Percentiles rank a stretch among this genome's conserved stretches.
Evolutionary conservation across 306 rosid species (phyloP).

Genomic region (Cucurbita maxima): DNA sequence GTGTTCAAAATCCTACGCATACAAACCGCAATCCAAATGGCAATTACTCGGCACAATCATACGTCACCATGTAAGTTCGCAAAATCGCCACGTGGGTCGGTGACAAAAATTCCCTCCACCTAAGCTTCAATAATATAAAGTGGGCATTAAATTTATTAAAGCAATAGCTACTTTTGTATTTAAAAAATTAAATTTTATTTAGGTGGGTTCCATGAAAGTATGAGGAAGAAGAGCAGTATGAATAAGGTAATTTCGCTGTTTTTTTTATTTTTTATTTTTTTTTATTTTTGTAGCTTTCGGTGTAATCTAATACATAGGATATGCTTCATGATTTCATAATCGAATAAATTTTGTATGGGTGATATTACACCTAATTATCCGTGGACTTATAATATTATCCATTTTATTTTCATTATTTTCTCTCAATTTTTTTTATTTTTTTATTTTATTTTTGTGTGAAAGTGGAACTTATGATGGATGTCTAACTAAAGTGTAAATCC

Average conservation of each 20-base stretch:
- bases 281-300: neutral
- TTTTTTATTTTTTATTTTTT: neutral
- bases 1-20: neutral
- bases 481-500: neutral
- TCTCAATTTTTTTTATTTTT: neutral
- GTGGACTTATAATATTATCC: neutral
- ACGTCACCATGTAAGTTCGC: neutral
- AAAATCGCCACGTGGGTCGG: neutral
- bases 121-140: neutral
- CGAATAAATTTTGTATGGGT: neutral
- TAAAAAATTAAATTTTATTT: neutral
- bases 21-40: neutral
- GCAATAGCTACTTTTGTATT: neutral
- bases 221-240: neutral
- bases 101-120: neutral
- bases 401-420: neutral
- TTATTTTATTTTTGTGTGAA: no score
- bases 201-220: neutral
- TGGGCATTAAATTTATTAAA: neutral
- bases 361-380: neutral
- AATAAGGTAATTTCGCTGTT: neutral
- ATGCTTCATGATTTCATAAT: neutral
- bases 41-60: neutral
- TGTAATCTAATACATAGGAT: neutral
- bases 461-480: neutral